Percentiles rank a stretch among this genome's conserved stretches.
Evolutionary conservation across 2,329 filamentous ascomycete genomes (phyloP).

Genomic region (Paecilomyces niveus): DNA sequence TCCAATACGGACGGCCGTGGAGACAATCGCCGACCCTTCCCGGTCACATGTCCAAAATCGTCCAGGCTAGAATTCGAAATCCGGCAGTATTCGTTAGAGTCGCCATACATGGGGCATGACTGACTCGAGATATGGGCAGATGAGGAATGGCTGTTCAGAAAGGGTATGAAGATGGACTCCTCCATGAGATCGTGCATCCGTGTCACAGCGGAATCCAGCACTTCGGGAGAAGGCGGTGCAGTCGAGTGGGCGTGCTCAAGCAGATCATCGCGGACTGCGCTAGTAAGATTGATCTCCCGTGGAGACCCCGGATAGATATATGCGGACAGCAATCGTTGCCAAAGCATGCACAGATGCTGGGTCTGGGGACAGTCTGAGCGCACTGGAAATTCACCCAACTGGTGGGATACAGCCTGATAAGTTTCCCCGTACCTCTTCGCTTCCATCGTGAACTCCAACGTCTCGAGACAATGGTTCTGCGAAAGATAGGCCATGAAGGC

Average conservation of each 20-base stretch:
- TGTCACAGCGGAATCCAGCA: conserved; percentile 71
- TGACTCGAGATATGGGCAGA: conserved; percentile 40
- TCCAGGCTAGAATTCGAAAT: conserved; percentile 23
- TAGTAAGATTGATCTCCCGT: conserved; percentile 84
- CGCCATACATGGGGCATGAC: conserved; percentile 36
- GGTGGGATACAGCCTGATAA: conserved; percentile 53
- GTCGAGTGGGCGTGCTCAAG: conserved; percentile 54
- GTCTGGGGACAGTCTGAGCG: conserved; percentile 49
- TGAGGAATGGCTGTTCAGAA: conserved; percentile 62
- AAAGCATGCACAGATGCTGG: conserved; percentile 70
- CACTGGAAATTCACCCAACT: conserved; percentile 38
- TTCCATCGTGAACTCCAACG: conserved; percentile 93
- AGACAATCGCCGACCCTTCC: conserved; percentile 21
- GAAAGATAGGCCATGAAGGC: conserved; percentile 97
- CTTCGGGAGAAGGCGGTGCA: conserved; percentile 64
- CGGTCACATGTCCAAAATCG: conserved; percentile 21
- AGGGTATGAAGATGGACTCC: conserved; percentile 87
- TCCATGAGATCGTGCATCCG: conserved; percentile 97
- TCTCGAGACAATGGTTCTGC: conserved; percentile 94
- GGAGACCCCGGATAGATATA: conserved; percentile 83
- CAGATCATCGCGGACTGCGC: conserved; percentile 73
- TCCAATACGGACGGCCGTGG: conserved; percentile 26
- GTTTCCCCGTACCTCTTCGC: conserved; percentile 73
- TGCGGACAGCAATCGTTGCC: conserved; percentile 79
- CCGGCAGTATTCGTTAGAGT: conserved; percentile 28